These are phyloP conservation scores for Peronospora farinosa DNA, from an alignment of 352 stramenopile species.

Conservation along the genomic window DNA sequence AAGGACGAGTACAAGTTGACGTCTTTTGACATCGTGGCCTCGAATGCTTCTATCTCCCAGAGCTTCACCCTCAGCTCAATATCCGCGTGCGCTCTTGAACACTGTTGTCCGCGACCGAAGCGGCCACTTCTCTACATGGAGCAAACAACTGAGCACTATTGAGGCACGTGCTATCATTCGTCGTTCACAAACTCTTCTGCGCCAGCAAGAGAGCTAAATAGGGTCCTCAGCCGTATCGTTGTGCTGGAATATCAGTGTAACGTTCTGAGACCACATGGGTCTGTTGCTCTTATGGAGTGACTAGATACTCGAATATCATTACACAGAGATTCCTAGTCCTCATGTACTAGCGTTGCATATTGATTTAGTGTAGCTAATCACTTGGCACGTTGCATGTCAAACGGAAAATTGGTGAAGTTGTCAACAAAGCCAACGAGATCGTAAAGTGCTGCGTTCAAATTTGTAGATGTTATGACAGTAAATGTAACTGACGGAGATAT, in stretches of 20 bases:
- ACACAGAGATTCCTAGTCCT: conserved; percentile 20
- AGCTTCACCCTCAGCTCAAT: conserved; percentile 22
- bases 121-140: conserved; percentile 20
- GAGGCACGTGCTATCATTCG: conserved; percentile 19
- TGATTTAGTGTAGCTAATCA: conserved; percentile 23
- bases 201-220: conserved; percentile 25
- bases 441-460: conserved; percentile 10
- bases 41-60: conserved; percentile 22
- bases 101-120: conserved; percentile 4
- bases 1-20: conserved; percentile 9
- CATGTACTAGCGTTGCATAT: conserved; percentile 17
- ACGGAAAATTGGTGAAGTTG: conserved; percentile 18
- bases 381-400: conserved; percentile 31
- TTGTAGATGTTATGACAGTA: not conserved
- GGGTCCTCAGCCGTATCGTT: not conserved
- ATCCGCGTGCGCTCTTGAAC: conserved; percentile 24
- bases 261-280: conserved; percentile 30
- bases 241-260: conserved; percentile 27
- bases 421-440: not conserved
- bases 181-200: conserved; percentile 22
- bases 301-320: not conserved
- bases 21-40: not conserved
- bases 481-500: too few relatives aligned
- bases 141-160: conserved; percentile 27
- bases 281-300: conserved; percentile 6